Base-by-base conservation (phyloP, 768 basidiomycete species). In the Infundibulicybe gibba region DNA sequence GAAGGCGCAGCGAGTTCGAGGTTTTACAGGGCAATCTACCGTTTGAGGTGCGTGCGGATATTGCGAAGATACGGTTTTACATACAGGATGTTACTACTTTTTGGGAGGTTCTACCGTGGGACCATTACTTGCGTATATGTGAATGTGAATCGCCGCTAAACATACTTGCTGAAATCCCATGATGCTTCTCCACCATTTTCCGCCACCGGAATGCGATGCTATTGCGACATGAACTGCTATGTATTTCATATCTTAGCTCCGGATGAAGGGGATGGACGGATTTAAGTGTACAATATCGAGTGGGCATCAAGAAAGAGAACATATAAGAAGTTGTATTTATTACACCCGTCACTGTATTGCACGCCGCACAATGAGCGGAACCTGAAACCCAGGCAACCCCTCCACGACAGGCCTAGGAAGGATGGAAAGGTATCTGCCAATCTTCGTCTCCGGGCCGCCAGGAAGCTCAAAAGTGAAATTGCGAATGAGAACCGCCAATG, bases 21-120 rank as follows among this genome's bases (percentile, higher is more conserved):
- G 54, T 75, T 30, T 52, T 61, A 15, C 55, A 56, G 25, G 59
- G 60, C 16, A 69, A 68, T 45, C 52, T 70, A 41, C 65, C 66
- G 9, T 61, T 63, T 42, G 52, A 41, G n/a, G 49, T 53, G 42
- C 48, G 49, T 9, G 32, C 32, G 35, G 52, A 51, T 1, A 49
- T 32, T 14, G 55, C 53, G 42, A 57, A 57, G 56, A 51, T 33
- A 8, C 57, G 80, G 34, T 83, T 85, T 48, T 81, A 75, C 53
- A 68, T 88, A 3, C 83, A 86, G 56, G 86, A 85, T 6, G 75
- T 88, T 21, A 81, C 77, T 1, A 76, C 83, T 48, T 72, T 67
- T 6, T 86, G 86, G 0, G 58, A 65, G 32, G 65, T 74, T n/a
- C 51, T 76, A 42, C 57, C 68, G 40, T 81, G 76, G 76, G 61